Evolutionary conservation across 371 early-diverging fungal species (phyloP).

Genomic region (Batrachochytrium dendrobatidis): DNA sequence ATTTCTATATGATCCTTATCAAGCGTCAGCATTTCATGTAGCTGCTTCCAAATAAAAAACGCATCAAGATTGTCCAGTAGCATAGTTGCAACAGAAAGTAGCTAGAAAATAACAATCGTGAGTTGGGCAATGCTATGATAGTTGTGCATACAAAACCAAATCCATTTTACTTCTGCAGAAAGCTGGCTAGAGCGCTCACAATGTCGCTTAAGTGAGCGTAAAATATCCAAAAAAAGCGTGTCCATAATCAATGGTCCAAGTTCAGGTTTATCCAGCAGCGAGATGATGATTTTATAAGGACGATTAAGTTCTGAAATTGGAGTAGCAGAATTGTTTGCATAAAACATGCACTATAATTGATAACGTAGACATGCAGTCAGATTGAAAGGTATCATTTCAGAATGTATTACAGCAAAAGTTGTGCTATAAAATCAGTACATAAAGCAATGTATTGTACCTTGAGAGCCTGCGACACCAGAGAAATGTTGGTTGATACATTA

Average conservation of each 20-base stretch:
- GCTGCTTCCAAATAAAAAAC: constrained; percentile 67
- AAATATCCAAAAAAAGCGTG: constrained; percentile 60
- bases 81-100: constrained; percentile 76
- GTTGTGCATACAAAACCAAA: too few relatives aligned
- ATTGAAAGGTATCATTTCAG: too few relatives aligned
- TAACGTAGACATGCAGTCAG: too few relatives aligned
- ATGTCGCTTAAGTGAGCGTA: constrained; percentile 55
- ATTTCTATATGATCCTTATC: too few relatives aligned
- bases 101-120: constrained; percentile 43
- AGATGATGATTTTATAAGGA: constrained; percentile 74
- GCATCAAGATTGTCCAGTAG: constrained; percentile 84
- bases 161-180: too few relatives aligned
- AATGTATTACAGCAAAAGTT: too few relatives aligned
- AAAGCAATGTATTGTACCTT: constrained; percentile 14
- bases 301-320: constrained; percentile 52
- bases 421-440: too few relatives aligned
- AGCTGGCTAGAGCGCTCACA: constrained; percentile 21
- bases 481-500: not conserved
- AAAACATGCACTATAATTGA: not conserved
- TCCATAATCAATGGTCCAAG: constrained; percentile 72
- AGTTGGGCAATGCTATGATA: too few relatives aligned
- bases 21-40: constrained; percentile 26
- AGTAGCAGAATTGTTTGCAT: not conserved
- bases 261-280: constrained; percentile 78
- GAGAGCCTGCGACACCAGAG: not conserved